Percentiles rank a stretch among this genome's conserved stretches.
These are phyloP conservation scores for Penicillium angulare DNA, from an alignment of 495 filamentous ascomycete genomes.

Conservation along the genomic window DNA sequence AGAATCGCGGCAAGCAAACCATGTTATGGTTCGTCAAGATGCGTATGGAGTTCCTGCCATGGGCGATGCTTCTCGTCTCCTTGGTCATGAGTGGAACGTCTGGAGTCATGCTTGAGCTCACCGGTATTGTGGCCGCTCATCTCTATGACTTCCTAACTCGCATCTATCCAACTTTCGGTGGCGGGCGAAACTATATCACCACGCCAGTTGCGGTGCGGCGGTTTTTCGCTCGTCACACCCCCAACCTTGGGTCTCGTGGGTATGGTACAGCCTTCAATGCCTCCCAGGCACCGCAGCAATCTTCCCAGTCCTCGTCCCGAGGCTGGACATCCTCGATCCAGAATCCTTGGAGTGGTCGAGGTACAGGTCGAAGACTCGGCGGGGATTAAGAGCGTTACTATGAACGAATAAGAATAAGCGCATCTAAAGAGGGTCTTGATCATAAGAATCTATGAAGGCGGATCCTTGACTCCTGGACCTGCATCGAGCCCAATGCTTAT, in stretches of 20 bases:
- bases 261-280: conserved; percentile 60
- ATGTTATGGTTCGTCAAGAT: conserved; percentile 76
- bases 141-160: conserved; percentile 81
- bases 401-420: too few species aligned
- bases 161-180: conserved; percentile 80
- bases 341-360: conserved; percentile 61
- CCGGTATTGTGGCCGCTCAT: conserved; percentile 78
- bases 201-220: conserved; percentile 67
- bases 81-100: conserved; percentile 54
- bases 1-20: conserved; percentile 68
- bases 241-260: conserved; percentile 30
- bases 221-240: conserved; percentile 52
- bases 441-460: too few species aligned
- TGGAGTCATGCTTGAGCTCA: conserved; percentile 53
- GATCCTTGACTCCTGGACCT: too few species aligned
- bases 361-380: conserved; percentile 68
- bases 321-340: conserved; percentile 37
- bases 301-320: conserved; percentile 26
- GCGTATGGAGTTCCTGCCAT: conserved; percentile 70
- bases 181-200: conserved; percentile 65
- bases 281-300: conserved; percentile 13
- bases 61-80: conserved; percentile 68
- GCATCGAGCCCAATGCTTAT: too few species aligned
- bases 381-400: not conserved
- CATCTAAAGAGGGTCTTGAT: too few species aligned